Base-by-base conservation (phyloP, 1,139 yeast species). In the Eremothecium cymbalariae region DNA sequence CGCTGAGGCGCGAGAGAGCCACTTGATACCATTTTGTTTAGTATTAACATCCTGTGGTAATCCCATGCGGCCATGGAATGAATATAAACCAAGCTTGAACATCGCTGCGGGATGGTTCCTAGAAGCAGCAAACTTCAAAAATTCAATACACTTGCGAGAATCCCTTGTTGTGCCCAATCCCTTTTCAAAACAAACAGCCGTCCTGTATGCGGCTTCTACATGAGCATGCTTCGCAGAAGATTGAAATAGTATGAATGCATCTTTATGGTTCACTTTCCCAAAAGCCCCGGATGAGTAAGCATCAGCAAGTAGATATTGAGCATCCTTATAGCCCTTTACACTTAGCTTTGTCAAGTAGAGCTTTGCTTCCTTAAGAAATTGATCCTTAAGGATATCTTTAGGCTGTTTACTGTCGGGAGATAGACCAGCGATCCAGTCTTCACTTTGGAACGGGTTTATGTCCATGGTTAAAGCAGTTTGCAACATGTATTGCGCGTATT, bases 101-200 rank as follows among this genome's bases (percentile, higher is more conserved):
- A 88, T 85, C 4, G 97, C 95, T 9, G 95, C 90, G 0, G 96
- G 86, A 56, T 90, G 98, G 53, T 84, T 84, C 52, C 81, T 80
- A 18, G 88, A 71, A 0, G 97, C 95, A 0, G 97, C 95, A 58
- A 79, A 79, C 53, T 83, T 80, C 42, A 85, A 64, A 57, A 79
- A 86, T 46, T 84, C 94, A 8, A 85, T 64, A 1, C 94, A 90
- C 50, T 85, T 79, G 39, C 94, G 70, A 1, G 94, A 77, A 57
- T 90, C 96, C 50, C 94, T 72, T 12, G 86, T 77, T 5, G 93
- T 82, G 4, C 98, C 98, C 60, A 88, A 66, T 5, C 97, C 97
- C 61, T 85, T 94, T 59, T 88, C 95, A 48, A 78, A 82, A 58
- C 96, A 88, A 41, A 82, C 72, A 1, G 96, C 85, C 0, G 95